Percentiles rank a stretch among this genome's conserved stretches.
Evolutionary conservation across 1,284 basidiomycete species (phyloP).

Genomic region (Xerocomus nothofagi): DNA sequence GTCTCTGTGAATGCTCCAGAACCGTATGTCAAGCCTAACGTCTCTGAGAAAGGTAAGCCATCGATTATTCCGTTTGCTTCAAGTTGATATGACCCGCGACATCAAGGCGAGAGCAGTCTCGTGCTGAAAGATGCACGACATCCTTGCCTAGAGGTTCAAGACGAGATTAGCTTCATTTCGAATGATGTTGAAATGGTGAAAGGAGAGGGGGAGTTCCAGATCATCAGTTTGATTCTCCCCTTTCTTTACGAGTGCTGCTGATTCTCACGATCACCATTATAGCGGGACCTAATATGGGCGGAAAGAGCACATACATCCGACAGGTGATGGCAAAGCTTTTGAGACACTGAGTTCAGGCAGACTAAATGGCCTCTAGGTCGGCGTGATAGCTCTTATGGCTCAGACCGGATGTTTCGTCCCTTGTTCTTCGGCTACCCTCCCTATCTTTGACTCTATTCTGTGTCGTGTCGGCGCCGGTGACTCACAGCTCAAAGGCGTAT

Average conservation of each 20-base stretch:
- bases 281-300: conserved; percentile 97
- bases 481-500: conserved; percentile 95
- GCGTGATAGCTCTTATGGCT: conserved; percentile 93
- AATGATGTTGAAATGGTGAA: conserved; percentile 93
- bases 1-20: conserved; percentile 86
- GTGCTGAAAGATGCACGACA: conserved; percentile 85
- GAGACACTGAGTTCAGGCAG: neutral
- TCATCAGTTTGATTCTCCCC: conserved; percentile 65
- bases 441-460: conserved; percentile 95
- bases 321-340: conserved; percentile 44
- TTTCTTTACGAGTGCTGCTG: neutral
- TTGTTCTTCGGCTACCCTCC: conserved; percentile 82
- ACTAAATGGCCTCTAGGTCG: conserved; percentile 53
- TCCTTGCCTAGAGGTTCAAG: conserved; percentile 96
- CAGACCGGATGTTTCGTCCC: conserved; percentile 97
- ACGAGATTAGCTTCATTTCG: conserved; percentile 93
- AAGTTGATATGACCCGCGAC: neutral
- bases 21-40: conserved; percentile 82
- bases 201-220: conserved; percentile 84
- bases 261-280: conserved; percentile 13
- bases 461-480: conserved; percentile 98
- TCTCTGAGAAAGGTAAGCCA: conserved; percentile 67
- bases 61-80: neutral
- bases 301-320: conserved; percentile 92
- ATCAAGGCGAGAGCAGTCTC: conserved; percentile 73